Percentiles rank a stretch among this genome's conserved stretches.
Evolutionary conservation across 352 stramenopile genomes (phyloP).

Genomic region (Pythium apleroticum): DNA sequence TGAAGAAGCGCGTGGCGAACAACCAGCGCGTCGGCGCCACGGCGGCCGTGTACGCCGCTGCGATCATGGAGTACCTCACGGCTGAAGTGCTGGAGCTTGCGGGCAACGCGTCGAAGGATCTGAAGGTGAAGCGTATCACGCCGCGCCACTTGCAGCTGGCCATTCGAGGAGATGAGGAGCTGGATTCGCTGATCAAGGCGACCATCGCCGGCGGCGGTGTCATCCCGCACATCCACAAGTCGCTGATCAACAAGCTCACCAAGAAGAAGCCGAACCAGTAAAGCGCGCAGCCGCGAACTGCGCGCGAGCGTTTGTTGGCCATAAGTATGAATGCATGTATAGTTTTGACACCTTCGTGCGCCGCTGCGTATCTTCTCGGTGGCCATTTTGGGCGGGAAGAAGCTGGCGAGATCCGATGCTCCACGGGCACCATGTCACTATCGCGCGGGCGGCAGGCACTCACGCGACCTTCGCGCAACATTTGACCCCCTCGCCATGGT

Average conservation of each 20-base stretch:
- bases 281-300: neutral
- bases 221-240: constrained; percentile 99
- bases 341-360: neutral
- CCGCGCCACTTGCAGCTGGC: constrained; percentile 99
- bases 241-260: constrained; percentile 98
- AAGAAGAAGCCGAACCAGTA: constrained; percentile 87
- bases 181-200: constrained; percentile 99
- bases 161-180: constrained; percentile 99
- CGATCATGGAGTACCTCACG: constrained; percentile 99
- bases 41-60: constrained; percentile 99
- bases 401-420: neutral
- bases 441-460: constrained; percentile 1
- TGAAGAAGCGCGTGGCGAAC: constrained; percentile 98
- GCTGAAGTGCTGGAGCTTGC: constrained; percentile 99
- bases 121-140: constrained; percentile 99
- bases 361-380: neutral
- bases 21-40: constrained; percentile 99
- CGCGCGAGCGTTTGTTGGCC: constrained; percentile 1
- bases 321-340: constrained; percentile 22
- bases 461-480: constrained; percentile 29
- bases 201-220: constrained; percentile 99
- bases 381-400: constrained; percentile 9
- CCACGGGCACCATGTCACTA: constrained; percentile 7
- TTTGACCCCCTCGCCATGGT: neutral
- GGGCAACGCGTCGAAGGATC: constrained; percentile 96